Percentiles rank a stretch among this genome's conserved stretches.
Conservation (phyloP, 2,329 filamentous ascomycete genomes). For the Stemphylium beticola region DNA sequence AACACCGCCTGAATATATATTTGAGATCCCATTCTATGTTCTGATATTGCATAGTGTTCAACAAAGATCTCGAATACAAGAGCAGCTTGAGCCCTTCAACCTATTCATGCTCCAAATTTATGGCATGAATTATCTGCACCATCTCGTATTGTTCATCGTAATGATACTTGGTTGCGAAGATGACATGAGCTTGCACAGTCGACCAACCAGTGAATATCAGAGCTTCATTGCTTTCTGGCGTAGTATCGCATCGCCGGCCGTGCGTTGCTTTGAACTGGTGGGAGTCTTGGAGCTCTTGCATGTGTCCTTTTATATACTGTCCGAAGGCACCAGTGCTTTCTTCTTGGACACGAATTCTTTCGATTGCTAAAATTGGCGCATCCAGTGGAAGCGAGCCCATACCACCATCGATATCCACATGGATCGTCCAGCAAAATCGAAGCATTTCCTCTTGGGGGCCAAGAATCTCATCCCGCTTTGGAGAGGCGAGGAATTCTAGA, state of each 20-base stretch:
- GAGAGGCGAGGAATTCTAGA: conserved; percentile 35
- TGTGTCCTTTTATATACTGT: conserved; percentile 18
- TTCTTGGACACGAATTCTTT: conserved; percentile 23
- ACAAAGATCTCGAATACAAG: not conserved
- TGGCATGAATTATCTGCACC: conserved; percentile 21
- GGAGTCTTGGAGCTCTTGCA: conserved; percentile 21
- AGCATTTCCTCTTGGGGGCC: conserved; percentile 39
- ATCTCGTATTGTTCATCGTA: conserved; percentile 19
- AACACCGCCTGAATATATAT: too few species aligned
- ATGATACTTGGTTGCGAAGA: conserved; percentile 15
- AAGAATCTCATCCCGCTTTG: conserved; percentile 33
- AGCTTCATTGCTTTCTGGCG: conserved; percentile 27
- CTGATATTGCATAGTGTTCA: not conserved
- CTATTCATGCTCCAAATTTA: conserved; percentile 28
- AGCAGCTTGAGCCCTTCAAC: not conserved
- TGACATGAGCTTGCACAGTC: conserved; percentile 20
- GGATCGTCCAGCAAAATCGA: conserved; percentile 38
- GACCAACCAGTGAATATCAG: conserved; percentile 34
- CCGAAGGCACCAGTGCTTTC: conserved; percentile 20
- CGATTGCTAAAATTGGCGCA: conserved; percentile 34
- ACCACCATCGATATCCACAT: conserved; percentile 31
- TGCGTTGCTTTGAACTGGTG: conserved; percentile 23
- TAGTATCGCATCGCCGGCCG: conserved; percentile 35
- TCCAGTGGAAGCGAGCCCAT: conserved; percentile 31
- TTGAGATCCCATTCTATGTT: too few species aligned